Evolutionary conservation across 306 rosid genomes (phyloP), one percentile per base, ranked within the genome.

Genomic region (Lathyrus sativus): DNA sequence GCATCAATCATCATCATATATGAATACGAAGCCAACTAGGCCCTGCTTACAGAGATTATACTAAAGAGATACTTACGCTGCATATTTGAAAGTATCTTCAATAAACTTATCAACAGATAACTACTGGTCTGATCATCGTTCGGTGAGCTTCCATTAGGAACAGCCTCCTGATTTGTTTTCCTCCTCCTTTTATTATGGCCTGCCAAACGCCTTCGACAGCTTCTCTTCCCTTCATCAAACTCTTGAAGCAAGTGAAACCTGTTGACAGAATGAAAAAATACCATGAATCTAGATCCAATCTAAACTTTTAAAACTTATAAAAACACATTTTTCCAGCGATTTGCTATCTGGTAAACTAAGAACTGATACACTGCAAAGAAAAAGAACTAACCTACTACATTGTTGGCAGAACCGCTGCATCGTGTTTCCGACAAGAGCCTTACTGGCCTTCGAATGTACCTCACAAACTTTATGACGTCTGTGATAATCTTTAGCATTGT

Each of bases 361-460:
- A 82, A 35, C 31, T 5, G 5, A 71, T 31, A 13, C 17, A 63
- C 76, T 17, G 14, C 37, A 6, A 61, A 35, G 2, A 35, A 35
- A 35, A 35, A 35, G 39, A 70, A 70, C 83, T 74, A 68, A 87
- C 99, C 99, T 84, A 70, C 99, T 93, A 72, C 99, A 93, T 70
- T 93, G 99, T 65, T 93, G 99, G 76, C 99, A 93, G 78, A 93
- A 93, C 33, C 99, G 78, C 76, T 93, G 97, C 99, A 90, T 74
- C 12, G 78, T 76, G 31, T 78, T 88, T 17, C 89, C 96, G 5
- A 93, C 97, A 50, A 78, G 90, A 1, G 99, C 97, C 73, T 70
- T 84, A 72, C 75, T 77, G 9, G 96, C 96, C 86, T 90, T 93
- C 39, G 99, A 88, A 79, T 93, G 99, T 72, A 85, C 62, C 74